Percentiles rank a stretch among this genome's conserved stretches.
Conservation (phyloP, 1,139 yeast genomes). For the Candida freyschussii region DNA sequence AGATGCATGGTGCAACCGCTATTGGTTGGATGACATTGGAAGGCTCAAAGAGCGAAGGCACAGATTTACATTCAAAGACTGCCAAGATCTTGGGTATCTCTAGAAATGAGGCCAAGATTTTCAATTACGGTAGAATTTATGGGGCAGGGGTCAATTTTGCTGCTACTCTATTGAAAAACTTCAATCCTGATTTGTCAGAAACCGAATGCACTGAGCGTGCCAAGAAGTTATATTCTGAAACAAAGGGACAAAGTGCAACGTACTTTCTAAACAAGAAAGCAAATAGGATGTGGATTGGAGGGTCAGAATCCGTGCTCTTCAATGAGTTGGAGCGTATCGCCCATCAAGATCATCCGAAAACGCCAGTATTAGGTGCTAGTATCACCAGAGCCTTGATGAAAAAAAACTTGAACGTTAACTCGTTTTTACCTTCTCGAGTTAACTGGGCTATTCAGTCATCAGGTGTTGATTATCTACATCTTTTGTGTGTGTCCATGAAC, state of each 20-base stretch:
- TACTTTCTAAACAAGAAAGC: slow-evolving; percentile 27
- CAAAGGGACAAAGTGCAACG: slow-evolving; percentile 61
- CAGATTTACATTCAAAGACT: slow-evolving; percentile 93
- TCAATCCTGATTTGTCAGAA: slow-evolving; percentile 68
- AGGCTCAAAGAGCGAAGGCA: slow-evolving; percentile 85
- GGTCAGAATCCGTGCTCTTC: slow-evolving; percentile 89
- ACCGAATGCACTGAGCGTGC: slow-evolving; percentile 68
- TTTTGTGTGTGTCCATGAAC: slow-evolving; percentile 83
- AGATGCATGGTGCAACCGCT: slow-evolving; percentile 92
- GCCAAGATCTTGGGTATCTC: slow-evolving; percentile 86
- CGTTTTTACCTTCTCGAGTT: slow-evolving; percentile 82
- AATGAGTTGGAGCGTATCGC: slow-evolving; percentile 88
- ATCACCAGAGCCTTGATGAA: slow-evolving; percentile 80
- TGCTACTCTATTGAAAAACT: slow-evolving; percentile 70
- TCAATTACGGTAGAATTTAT: slow-evolving; percentile 94
- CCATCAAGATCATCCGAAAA: slow-evolving; percentile 72
- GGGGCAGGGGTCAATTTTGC: slow-evolving; percentile 97
- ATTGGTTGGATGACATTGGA: slow-evolving; percentile 99
- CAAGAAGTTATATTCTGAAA: slow-evolving; percentile 61
- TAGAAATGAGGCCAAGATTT: slow-evolving; percentile 88
- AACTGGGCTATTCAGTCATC: slow-evolving; percentile 99
- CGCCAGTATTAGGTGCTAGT: slow-evolving; percentile 92
- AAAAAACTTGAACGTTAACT: slow-evolving; percentile 57
- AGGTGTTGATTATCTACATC: slow-evolving; percentile 92
- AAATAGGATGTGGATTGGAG: slow-evolving; percentile 74